Evolutionary conservation across 305 asterid genomes (phyloP).

Genomic region (Euphrasia arctica): DNA sequence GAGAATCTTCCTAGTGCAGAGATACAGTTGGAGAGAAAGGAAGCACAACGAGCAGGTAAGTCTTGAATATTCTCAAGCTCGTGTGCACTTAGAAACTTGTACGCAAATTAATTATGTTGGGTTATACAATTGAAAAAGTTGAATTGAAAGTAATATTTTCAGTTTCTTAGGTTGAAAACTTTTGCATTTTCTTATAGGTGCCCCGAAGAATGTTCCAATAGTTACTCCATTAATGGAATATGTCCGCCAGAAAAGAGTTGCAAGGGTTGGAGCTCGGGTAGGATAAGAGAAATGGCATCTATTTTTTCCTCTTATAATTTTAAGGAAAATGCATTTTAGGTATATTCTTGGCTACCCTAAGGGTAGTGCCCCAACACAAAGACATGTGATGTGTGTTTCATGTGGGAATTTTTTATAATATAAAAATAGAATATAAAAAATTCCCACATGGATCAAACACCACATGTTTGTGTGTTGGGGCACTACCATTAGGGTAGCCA

Average conservation of each 20-base stretch:
- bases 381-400: no score
- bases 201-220: conserved; percentile 58
- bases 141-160: conserved; percentile 7
- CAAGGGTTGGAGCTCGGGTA: conserved; percentile 72
- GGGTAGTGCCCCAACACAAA: no score
- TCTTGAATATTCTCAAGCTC: conserved; percentile 20
- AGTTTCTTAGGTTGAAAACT: conserved; percentile 17
- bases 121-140: conserved; percentile 7
- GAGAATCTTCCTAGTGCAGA: conserved; percentile 97
- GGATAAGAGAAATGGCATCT: conserved; percentile 26
- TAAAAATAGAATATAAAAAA: no score
- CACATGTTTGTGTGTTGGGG: no score
- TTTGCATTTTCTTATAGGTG: conserved; percentile 44
- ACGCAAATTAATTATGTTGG: conserved; percentile 3
- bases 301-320: conserved; percentile 17
- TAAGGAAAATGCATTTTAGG: conserved; percentile 2
- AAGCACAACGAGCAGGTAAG: conserved; percentile 81
- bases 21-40: conserved; percentile 83
- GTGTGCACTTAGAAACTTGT: conserved; percentile 5
- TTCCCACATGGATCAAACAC: no score
- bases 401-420: no score
- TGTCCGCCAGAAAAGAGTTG: conserved; percentile 84
- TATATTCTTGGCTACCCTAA: no score
- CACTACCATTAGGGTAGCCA: no score
- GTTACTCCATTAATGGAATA: conserved; percentile 84